phyloP scores from a whole-genome alignment of 2,329 filamentous ascomycete species.

The Paecilomyces niveus region DNA sequence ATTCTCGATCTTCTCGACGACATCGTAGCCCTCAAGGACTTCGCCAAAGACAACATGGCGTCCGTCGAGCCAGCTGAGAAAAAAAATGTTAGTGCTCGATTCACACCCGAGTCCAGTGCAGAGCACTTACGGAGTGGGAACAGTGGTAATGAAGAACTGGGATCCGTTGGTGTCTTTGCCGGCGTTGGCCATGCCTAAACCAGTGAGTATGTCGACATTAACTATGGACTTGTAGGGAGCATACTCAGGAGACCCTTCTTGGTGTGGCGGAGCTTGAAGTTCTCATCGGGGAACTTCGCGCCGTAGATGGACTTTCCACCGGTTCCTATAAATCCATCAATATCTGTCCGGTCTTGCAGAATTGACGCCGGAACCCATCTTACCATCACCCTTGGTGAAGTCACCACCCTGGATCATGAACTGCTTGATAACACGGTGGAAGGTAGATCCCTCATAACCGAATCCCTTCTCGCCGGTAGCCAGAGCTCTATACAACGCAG shows the following conservation, averaged over 20 bases:
- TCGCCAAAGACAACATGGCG: conserved; percentile 63
- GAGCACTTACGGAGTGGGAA: conserved; percentile 42
- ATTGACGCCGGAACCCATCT: conserved; percentile 4
- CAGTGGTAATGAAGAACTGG: conserved; percentile 63
- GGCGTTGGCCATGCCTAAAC: conserved; percentile 56
- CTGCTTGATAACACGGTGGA: conserved; percentile 64
- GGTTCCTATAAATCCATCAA: conserved; percentile 40
- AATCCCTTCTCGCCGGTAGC: conserved; percentile 62
- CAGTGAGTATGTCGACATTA: conserved; percentile 7
- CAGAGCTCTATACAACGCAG: conserved; percentile 37
- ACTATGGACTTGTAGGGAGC: conserved; percentile 13
- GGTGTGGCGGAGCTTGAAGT: conserved; percentile 64
- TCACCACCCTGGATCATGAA: conserved; percentile 68
- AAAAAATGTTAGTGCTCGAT: conserved; percentile 4
- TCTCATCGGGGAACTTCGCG: conserved; percentile 60
- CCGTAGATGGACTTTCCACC: conserved; percentile 64
- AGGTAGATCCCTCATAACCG: conserved; percentile 58
- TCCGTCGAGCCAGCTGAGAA: conserved; percentile 52
- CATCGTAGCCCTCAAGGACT: conserved; percentile 60
- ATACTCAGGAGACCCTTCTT: conserved; percentile 56
- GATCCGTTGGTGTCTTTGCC: conserved; percentile 59
- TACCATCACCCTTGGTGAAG: conserved; percentile 56
- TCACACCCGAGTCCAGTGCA: background rate
- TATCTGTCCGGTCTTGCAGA: background rate
- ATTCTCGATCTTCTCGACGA: conserved; percentile 60